Conservation (phyloP, 2,329 filamentous ascomycete genomes). For the Escovopsis sp. region DNA sequence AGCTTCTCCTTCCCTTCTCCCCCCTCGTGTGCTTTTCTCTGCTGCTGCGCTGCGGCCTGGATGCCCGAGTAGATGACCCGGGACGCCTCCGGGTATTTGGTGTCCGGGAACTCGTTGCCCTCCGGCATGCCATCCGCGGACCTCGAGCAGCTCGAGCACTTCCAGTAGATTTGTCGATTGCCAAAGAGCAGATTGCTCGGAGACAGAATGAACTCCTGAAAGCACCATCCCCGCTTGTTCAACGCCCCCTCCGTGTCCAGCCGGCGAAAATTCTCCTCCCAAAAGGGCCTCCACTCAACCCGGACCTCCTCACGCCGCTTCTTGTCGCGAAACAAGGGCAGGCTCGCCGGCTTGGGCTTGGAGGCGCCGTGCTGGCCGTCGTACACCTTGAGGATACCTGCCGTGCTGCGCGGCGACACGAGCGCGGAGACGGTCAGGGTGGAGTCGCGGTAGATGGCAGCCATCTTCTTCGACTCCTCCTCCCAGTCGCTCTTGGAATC, state of each 20-base stretch:
- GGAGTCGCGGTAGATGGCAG: constrained; percentile 4
- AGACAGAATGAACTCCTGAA: constrained; percentile 3
- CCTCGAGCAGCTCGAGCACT: background rate
- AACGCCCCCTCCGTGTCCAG: background rate
- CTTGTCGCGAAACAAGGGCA: background rate
- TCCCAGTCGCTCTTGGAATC: constrained; percentile 8
- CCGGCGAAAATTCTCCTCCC: background rate
- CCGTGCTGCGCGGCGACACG: constrained; percentile 1
- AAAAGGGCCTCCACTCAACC: background rate
- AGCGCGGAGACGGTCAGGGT: constrained; percentile 8
- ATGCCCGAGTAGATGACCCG: background rate
- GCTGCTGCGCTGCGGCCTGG: no score
- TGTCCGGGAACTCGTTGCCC: background rate
- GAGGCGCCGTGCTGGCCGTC: background rate
- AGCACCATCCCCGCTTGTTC: background rate
- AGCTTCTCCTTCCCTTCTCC: no score
- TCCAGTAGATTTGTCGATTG: constrained; percentile 3
- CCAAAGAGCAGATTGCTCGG: constrained; percentile 3
- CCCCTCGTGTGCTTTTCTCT: no score
- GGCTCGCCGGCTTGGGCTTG: background rate
- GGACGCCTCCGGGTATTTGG: background rate
- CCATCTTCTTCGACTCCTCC: constrained; percentile 6
- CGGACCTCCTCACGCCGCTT: background rate
- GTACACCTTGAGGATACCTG: constrained; percentile 1
- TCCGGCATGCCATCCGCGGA: constrained; percentile 1